Conservation (phyloP, 805 yeast species). For the Brettanomyces naardenensis region DNA sequence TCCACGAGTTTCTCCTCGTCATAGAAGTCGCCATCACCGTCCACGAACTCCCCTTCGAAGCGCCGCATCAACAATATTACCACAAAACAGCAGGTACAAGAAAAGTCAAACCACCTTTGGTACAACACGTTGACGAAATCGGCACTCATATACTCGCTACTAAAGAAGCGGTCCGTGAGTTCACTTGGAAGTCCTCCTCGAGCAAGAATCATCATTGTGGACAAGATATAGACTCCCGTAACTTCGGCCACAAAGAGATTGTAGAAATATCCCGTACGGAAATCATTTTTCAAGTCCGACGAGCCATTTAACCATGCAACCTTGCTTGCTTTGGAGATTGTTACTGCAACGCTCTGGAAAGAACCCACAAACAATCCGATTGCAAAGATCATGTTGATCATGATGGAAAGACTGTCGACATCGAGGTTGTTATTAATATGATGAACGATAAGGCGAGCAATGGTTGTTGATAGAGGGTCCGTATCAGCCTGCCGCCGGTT, state of each 20-base stretch:
- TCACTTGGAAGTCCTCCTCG: slow-evolving; percentile 37
- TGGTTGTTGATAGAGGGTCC: slow-evolving; percentile 36
- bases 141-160: slow-evolving; percentile 11
- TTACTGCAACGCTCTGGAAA: slow-evolving; percentile 53
- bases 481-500: background rate
- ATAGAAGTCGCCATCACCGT: slow-evolving; percentile 13
- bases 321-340: slow-evolving; percentile 44
- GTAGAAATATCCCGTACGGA: slow-evolving; percentile 30
- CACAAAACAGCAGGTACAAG: slow-evolving; percentile 29
- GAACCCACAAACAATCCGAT: slow-evolving; percentile 55
- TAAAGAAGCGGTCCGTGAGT: slow-evolving; percentile 27
- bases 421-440: slow-evolving; percentile 21
- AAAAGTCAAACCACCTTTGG: slow-evolving; percentile 40
- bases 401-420: slow-evolving; percentile 34
- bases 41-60: slow-evolving; percentile 15
- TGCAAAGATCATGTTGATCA: slow-evolving; percentile 44
- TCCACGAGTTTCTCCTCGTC: slow-evolving; percentile 24
- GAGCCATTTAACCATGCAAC: background rate
- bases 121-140: slow-evolving; percentile 44
- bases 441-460: slow-evolving; percentile 31
- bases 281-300: slow-evolving; percentile 6
- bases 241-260: slow-evolving; percentile 30
- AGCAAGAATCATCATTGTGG: slow-evolving; percentile 43
- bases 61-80: slow-evolving; percentile 20
- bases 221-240: slow-evolving; percentile 41